Evolutionary conservation across 2,329 filamentous ascomycete genomes (phyloP).

Genomic region (Arthrinium phaeospermum): DNA sequence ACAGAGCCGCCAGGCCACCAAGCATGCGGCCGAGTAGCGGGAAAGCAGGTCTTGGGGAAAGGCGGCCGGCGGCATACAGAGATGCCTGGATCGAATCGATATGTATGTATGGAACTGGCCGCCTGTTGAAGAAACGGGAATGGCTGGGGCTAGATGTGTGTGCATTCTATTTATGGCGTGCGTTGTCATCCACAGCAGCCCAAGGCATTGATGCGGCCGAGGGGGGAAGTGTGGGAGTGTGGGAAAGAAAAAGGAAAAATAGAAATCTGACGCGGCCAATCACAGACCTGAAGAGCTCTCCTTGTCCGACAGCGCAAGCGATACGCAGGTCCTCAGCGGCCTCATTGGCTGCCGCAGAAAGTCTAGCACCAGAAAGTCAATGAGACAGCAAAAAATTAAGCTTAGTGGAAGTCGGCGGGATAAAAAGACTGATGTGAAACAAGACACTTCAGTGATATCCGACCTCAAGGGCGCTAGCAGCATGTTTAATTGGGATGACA

Average conservation of each 20-base stretch:
- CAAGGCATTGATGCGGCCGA: background rate
- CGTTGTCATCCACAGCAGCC: constrained; percentile 23
- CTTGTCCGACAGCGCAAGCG: constrained; percentile 28
- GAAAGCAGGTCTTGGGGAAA: constrained; percentile 19
- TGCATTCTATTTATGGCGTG: constrained; percentile 34
- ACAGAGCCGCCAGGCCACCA: constrained; percentile 14
- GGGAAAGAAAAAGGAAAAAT: background rate
- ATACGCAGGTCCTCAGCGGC: constrained; percentile 29
- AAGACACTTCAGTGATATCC: constrained; percentile 22
- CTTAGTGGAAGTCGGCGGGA: constrained; percentile 18
- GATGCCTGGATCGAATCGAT: constrained; percentile 22
- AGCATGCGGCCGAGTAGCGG: constrained; percentile 4
- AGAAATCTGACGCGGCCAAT: constrained; percentile 33
- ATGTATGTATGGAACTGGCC: constrained; percentile 25
- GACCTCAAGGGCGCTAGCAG: constrained; percentile 12
- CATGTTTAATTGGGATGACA: constrained; percentile 16
- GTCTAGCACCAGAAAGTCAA: background rate
- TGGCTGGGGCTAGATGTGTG: background rate
- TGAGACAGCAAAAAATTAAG: constrained; percentile 13
- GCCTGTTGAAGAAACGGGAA: constrained; percentile 24
- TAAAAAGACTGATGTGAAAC: constrained; percentile 17
- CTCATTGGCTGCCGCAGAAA: constrained; percentile 31
- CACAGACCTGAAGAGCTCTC: constrained; percentile 26
- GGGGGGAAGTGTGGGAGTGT: background rate
- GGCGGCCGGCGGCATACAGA: constrained; percentile 17